These are phyloP conservation scores for Arxiozyma slooffiae DNA, from an alignment of 1,139 yeast genomes.

Conservation along the genomic window DNA sequence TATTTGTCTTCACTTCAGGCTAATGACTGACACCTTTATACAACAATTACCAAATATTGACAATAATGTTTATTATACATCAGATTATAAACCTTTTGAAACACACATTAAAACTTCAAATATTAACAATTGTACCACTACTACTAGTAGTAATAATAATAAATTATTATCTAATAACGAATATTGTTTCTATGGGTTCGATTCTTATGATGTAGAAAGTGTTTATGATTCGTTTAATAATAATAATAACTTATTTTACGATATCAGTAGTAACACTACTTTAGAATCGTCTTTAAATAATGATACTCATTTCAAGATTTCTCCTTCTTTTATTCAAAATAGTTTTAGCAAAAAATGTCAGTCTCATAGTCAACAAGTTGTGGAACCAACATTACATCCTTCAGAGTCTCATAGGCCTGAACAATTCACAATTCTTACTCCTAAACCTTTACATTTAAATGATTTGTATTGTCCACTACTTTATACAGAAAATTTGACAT, in stretches of 20 bases:
- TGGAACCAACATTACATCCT: background rate
- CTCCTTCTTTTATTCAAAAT: conserved; percentile 6
- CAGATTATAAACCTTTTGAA: background rate
- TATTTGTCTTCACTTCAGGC: no score
- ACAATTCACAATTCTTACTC: background rate
- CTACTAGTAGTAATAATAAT: no score
- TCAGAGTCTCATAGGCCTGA: background rate
- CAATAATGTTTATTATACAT: background rate
- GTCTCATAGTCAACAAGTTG: background rate
- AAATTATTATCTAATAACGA: background rate
- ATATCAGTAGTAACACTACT: background rate
- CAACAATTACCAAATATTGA: conserved; percentile 1
- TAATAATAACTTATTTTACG: background rate
- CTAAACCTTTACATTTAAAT: background rate
- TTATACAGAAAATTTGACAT: background rate
- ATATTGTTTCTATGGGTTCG: background rate
- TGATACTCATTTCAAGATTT: conserved; percentile 3
- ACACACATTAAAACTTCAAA: background rate
- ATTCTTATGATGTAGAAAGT: background rate
- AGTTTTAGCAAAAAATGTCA: background rate
- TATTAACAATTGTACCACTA: background rate
- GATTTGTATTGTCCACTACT: background rate
- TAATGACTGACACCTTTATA: conserved; percentile 1
- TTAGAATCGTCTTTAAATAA: background rate
- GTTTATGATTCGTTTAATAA: background rate